These are phyloP conservation scores for Eutrema salsugineum DNA, from an alignment of 441 rosid genomes.

Conservation along the genomic window DNA sequence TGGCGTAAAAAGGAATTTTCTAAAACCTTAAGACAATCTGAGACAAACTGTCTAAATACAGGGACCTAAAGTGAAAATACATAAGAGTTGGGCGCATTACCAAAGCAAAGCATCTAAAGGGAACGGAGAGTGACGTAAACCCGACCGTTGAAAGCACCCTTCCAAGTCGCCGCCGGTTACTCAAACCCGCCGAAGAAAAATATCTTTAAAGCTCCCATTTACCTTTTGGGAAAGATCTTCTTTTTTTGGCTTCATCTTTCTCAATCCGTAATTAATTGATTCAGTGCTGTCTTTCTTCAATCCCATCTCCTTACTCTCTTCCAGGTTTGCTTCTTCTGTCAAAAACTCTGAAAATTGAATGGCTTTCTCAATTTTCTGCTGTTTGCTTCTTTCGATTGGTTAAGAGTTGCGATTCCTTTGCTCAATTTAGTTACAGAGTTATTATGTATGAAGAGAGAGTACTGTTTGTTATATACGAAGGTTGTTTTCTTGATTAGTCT, in stretches of 20 bases:
- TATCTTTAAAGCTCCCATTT: not conserved
- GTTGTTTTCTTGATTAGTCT: slow-evolving; percentile 3
- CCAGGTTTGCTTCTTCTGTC: slow-evolving; percentile 22
- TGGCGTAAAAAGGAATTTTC: not conserved
- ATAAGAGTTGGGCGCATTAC: not conserved
- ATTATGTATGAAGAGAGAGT: not conserved
- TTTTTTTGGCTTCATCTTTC: slow-evolving; percentile 1
- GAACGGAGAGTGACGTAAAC: slow-evolving; percentile 33
- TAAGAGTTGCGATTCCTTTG: not conserved
- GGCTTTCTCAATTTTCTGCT: not conserved
- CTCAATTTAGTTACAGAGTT: not conserved
- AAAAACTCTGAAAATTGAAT: not conserved
- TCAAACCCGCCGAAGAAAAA: not conserved
- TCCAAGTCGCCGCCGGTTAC: slow-evolving; percentile 29
- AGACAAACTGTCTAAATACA: not conserved
- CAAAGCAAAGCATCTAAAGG: slow-evolving; percentile 16
- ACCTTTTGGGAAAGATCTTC: slow-evolving; percentile 5
- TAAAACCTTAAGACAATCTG: not conserved
- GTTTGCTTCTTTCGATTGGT: not conserved
- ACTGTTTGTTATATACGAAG: not conserved
- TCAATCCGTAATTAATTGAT: not conserved
- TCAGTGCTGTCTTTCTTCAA: not conserved
- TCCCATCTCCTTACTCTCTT: slow-evolving; percentile 13
- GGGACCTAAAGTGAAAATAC: slow-evolving; percentile 14
- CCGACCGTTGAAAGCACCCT: slow-evolving; percentile 34